Conservation (phyloP, 2,329 filamentous ascomycete genomes). For the Xylariaceae sp. region DNA sequence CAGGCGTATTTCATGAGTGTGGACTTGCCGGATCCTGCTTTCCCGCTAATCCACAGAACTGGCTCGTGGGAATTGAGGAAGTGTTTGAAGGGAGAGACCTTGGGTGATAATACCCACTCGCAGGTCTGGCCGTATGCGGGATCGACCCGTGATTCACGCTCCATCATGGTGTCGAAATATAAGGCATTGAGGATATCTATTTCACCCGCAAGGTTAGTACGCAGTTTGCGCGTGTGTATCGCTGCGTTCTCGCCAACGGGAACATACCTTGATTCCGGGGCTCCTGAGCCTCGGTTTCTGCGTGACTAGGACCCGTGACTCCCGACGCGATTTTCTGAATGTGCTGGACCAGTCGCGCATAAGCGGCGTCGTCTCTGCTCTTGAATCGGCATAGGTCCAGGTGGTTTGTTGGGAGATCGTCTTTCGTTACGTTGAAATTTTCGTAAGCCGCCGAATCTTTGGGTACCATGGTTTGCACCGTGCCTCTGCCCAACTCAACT, state of each 20-base stretch:
- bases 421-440: slow-evolving; percentile 29
- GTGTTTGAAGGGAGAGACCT: slow-evolving; percentile 23
- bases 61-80: slow-evolving; percentile 26
- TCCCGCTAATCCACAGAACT: slow-evolving; percentile 41
- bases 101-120: slow-evolving; percentile 39
- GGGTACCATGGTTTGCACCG: slow-evolving; percentile 30
- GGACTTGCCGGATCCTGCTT: slow-evolving; percentile 45
- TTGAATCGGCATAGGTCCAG: slow-evolving; percentile 28
- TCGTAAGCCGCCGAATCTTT: slow-evolving; percentile 28
- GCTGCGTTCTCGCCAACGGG: not conserved
- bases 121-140: slow-evolving; percentile 40
- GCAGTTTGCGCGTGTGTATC: not conserved
- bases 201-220: not conserved
- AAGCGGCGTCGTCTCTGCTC: slow-evolving; percentile 27
- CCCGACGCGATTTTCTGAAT: slow-evolving; percentile 28
- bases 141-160: slow-evolving; percentile 36
- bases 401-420: slow-evolving; percentile 28
- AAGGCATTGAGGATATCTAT: slow-evolving; percentile 33
- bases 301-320: slow-evolving; percentile 24
- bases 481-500: slow-evolving; percentile 26
- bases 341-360: slow-evolving; percentile 26
- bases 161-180: slow-evolving; percentile 31
- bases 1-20: slow-evolving; percentile 44
- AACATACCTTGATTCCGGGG: slow-evolving; percentile 32
- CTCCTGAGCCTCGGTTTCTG: slow-evolving; percentile 29